Conservation (phyloP, 148 eudicot genomes). For the Rheum nobile region DNA sequence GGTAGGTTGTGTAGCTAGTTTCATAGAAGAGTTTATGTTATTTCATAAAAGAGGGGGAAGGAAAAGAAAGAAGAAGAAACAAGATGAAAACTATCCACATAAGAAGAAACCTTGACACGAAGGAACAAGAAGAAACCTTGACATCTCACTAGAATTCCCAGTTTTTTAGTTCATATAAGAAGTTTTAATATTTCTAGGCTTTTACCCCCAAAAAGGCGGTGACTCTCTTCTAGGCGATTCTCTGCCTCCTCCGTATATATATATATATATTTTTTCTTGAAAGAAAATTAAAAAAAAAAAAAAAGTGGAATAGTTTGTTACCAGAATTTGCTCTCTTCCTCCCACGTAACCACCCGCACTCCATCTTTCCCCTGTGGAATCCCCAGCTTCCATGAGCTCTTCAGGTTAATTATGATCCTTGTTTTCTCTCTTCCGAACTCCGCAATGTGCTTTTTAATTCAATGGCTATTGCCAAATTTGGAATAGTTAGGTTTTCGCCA, state of each 20-base stretch:
- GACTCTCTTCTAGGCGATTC: background rate
- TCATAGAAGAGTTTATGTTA: too few species aligned
- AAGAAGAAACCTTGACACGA: too few species aligned
- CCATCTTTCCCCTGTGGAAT: background rate
- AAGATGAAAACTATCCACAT: too few species aligned
- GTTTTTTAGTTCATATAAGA: too few species aligned
- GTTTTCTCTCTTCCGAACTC: background rate
- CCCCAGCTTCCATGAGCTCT: background rate
- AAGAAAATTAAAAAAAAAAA: background rate
- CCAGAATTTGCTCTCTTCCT: background rate
- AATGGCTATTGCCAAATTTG: background rate
- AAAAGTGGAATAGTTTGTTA: background rate
- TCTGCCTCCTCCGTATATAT: background rate
- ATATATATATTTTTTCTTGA: background rate
- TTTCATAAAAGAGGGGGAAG: too few species aligned
- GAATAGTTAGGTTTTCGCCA: background rate
- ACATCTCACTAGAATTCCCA: too few species aligned
- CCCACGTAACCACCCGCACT: background rate
- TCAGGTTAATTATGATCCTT: background rate
- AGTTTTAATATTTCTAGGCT: too few species aligned
- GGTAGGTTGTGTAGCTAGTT: too few species aligned
- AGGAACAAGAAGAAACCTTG: too few species aligned
- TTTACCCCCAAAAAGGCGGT: background rate
- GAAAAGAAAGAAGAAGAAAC: too few species aligned
- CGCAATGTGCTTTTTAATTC: background rate